phyloP scores from a whole-genome alignment of 2,329 filamentous ascomycete species.

The Phialophora verrucosa region DNA sequence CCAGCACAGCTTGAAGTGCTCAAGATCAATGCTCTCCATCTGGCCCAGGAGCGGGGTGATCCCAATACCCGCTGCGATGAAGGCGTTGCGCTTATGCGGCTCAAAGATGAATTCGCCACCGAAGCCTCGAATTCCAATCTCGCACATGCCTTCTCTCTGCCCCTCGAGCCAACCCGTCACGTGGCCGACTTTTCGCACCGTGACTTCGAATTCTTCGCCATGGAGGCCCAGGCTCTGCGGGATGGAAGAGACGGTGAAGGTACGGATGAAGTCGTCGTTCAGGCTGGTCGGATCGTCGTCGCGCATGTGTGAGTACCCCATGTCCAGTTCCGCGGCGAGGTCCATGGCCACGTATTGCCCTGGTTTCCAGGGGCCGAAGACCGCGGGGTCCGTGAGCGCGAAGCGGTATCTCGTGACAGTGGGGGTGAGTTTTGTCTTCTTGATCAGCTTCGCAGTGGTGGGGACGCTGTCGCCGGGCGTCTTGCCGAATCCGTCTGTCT shows the following conservation, averaged over 20 bases:
- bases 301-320: constrained; percentile 82
- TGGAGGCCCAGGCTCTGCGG: constrained; percentile 49
- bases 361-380: constrained; percentile 60
- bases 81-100: constrained; percentile 53
- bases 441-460: constrained; percentile 61
- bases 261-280: constrained; percentile 84
- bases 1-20: constrained; percentile 69
- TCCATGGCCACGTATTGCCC: constrained; percentile 81
- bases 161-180: constrained; percentile 70
- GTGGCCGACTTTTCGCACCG: constrained; percentile 69
- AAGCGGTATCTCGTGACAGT: constrained; percentile 71
- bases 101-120: constrained; percentile 66
- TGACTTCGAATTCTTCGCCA: constrained; percentile 70
- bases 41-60: constrained; percentile 82
- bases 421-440: constrained; percentile 67
- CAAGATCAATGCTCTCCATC: constrained; percentile 57
- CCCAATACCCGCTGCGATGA: constrained; percentile 79
- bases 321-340: constrained; percentile 70
- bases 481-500: constrained; percentile 35
- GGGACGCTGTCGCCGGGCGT: constrained; percentile 30
- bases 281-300: constrained; percentile 78
- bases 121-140: constrained; percentile 73
- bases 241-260: constrained; percentile 77
- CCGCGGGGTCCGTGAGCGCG: constrained; percentile 48
- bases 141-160: constrained; percentile 61